phyloP scores from a whole-genome alignment of 2,329 filamentous ascomycete species.

The Colletotrichum graminicola region DNA sequence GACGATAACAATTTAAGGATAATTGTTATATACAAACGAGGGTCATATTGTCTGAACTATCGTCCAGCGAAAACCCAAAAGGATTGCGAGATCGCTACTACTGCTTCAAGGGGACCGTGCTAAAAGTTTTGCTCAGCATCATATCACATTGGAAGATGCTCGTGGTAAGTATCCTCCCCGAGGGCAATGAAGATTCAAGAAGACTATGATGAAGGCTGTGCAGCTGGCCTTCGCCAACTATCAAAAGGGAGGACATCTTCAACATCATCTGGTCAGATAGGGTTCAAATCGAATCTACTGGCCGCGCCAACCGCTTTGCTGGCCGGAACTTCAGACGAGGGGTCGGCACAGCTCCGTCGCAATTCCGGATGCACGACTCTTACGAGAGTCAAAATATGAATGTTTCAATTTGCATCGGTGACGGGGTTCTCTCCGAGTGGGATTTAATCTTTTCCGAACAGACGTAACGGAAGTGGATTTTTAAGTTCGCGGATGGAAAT shows the following conservation, averaged over 20 bases:
- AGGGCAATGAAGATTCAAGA: neutral
- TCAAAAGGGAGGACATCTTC: neutral
- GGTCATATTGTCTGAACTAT: neutral
- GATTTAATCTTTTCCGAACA: neutral
- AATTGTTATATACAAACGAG: too few species aligned
- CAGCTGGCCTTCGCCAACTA: neutral
- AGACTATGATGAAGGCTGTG: neutral
- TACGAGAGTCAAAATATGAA: neutral
- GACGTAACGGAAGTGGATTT: neutral
- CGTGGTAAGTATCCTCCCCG: neutral
- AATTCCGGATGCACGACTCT: neutral
- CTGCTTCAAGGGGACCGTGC: conserved; percentile 7
- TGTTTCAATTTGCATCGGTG: too few species aligned
- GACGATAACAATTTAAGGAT: neutral
- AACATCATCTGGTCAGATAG: too few species aligned
- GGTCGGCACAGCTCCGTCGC: neutral
- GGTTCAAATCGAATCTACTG: neutral
- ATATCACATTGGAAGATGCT: neutral
- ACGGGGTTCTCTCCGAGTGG: neutral
- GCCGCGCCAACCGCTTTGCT: neutral
- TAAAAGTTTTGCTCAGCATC: neutral
- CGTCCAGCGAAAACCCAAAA: neutral
- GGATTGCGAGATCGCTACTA: neutral
- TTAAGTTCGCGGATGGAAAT: too few species aligned
- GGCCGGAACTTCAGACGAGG: neutral